Base-by-base conservation (phyloP, 2,329 filamentous ascomycete species). In the Coniosporium tulheliwenetii region DNA sequence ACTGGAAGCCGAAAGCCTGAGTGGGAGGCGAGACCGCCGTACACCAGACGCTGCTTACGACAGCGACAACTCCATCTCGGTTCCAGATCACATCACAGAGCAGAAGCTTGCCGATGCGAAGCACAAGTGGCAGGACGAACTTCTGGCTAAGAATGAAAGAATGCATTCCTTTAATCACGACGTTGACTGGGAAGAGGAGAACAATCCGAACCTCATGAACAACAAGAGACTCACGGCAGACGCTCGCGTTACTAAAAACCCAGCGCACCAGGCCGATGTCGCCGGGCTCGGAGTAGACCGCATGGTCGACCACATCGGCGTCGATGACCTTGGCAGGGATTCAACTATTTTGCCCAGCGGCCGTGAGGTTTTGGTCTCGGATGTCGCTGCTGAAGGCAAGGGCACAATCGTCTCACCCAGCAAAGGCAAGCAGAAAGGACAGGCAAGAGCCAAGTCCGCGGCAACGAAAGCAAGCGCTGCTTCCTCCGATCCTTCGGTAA, bases 241-340 rank as follows among this genome's bases (percentile, higher is more conserved):
- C 49, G 56, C 69, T 8, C 67, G 73, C 39, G 68, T 81, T n/a
- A 72, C 68, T 12, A 64, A 67, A 12, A 81, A 81, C 50, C 50
- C 66, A 5, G 68, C 71, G 30, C 81, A 87, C 53, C 69, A 74
- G 43, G 71, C 77, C 41, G 87, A 95, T 52, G 77, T 94, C 15
- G 77, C 79, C 40, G 87, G 89, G 0, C 75, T 79, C 43, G 86
- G 86, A 1, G 52, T 67, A 3, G 89, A 96, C 55, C 76, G 79
- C 41, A 83, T 87, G 77, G 59, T 59, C 12, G 56, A 60, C n/a
- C 45, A 60, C 39, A 77, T 77, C 45, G 65, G 64, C 16, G 74
- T 81, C 14, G 68, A 79, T 47, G 63, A 72, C 44, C 66, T 70
- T 30, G 81, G 75, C 2, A 75, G 83, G 40, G 85, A 93, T 57